phyloP scores from a whole-genome alignment of 2,329 filamentous ascomycete genomes.

The Plenodomus lindquistii region DNA sequence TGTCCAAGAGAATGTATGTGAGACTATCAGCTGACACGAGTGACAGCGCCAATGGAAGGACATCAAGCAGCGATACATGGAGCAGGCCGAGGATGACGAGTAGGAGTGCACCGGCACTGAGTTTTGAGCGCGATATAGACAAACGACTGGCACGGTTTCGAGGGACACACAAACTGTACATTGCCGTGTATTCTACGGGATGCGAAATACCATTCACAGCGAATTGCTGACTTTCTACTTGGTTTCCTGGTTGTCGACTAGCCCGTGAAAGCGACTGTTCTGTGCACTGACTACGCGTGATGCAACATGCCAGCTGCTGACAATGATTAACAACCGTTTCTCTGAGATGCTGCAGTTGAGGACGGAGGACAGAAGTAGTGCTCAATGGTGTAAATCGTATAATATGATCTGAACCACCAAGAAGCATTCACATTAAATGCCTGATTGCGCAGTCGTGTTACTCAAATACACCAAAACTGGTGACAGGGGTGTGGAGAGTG shows the following conservation, averaged over 20 bases:
- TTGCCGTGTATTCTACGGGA: slow-evolving; percentile 43
- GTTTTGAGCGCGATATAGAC: slow-evolving; percentile 22
- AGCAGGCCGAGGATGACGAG: slow-evolving; percentile 68
- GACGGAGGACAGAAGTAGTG: no score
- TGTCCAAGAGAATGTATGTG: neutral
- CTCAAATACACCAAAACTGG: neutral
- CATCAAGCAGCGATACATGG: slow-evolving; percentile 86
- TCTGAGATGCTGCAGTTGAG: no score
- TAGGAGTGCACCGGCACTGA: slow-evolving; percentile 19
- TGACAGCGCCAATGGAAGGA: slow-evolving; percentile 98
- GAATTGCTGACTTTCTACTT: slow-evolving; percentile 8
- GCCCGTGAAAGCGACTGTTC: no score
- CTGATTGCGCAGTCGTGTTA: neutral
- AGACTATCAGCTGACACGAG: slow-evolving; percentile 21
- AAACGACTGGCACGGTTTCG: slow-evolving; percentile 12
- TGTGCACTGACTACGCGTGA: no score
- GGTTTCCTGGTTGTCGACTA: no score
- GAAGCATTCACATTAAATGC: neutral
- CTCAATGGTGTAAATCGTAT: no score
- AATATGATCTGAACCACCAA: no score
- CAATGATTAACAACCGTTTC: no score
- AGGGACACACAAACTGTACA: slow-evolving; percentile 34
- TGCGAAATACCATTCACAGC: slow-evolving; percentile 30
- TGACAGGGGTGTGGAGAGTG: slow-evolving; percentile 7
- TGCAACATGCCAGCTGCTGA: no score